Base-by-base conservation (phyloP, 1,284 basidiomycete genomes). In the Pseudozyma pruni region DNA sequence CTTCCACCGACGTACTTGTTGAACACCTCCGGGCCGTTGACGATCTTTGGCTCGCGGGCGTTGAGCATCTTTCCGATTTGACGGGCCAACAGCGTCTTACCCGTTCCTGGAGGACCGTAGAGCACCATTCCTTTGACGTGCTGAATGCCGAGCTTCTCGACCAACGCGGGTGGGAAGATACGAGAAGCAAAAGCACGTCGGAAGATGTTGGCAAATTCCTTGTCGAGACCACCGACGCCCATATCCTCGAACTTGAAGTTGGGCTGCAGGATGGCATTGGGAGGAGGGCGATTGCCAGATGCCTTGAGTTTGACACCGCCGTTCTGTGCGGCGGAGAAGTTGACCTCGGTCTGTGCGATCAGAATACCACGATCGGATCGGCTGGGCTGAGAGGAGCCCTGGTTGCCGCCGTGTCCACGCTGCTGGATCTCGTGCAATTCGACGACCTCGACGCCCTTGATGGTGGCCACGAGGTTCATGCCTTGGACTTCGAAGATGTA, bases 191-290 rank as follows among this genome's bases (percentile, higher is more conserved):
- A 99, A 0, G 96, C 96, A 81, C 96, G 91, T 83, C 96, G 92
- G 86, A 99, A 99, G 82, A 99, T 99, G 55, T 93, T 90, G 56
- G 89, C 89, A 81, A 99, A 99, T 82, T 99, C 96, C 8, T 88
- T 86, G 83, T 99, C 96, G 37, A 99, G 86, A 81, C 96, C 96
- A 81, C 96, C 96, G 78, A 99, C 98, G 23, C 96, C 96, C 95
- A 99, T 98, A 83, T 99, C 96, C 82, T 97, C 92, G 74, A 99
- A 99, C 84, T 96, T 98, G 88, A 99, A 99, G 85, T 98, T 98
- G 3, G 96, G 93, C 1, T 94, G 90, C 9, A 99, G 87, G 76
- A 99, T 97, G 0, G 95, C 94, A 81, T 98, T 98, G 13, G 94
- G 89, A 4, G 93, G 89, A 0, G 92, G 93, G 90, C 92, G 91